Percentiles rank a stretch among this genome's conserved stretches.
Evolutionary conservation across 768 basidiomycete genomes (phyloP).

Genomic region (Vishniacozyma victoriae): DNA sequence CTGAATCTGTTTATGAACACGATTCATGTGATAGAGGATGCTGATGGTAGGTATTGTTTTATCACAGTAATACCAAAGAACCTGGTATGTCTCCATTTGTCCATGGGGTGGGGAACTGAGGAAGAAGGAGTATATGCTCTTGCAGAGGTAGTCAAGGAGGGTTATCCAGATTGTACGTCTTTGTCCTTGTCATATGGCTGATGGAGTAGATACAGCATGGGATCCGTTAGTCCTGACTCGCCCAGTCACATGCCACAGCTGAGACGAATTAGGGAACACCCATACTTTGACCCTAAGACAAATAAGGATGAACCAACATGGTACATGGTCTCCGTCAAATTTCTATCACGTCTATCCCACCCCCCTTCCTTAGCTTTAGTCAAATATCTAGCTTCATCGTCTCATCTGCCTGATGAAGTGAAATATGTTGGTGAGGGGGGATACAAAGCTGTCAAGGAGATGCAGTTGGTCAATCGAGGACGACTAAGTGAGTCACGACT

Average conservation of each 20-base stretch:
- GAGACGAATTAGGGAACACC: slow-evolving; percentile 54
- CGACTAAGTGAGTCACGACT: slow-evolving; percentile 57
- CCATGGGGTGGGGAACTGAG: background rate
- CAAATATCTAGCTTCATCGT: slow-evolving; percentile 56
- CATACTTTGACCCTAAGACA: slow-evolving; percentile 59
- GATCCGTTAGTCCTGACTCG: slow-evolving; percentile 60
- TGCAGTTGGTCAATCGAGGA: slow-evolving; percentile 74
- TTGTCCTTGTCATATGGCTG: background rate
- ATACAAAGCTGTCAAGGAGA: slow-evolving; percentile 55
- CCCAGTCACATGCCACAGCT: background rate
- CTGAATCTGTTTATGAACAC: background rate
- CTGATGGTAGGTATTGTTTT: slow-evolving; percentile 39
- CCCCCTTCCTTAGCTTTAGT: slow-evolving; percentile 75
- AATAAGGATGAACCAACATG: slow-evolving; percentile 70
- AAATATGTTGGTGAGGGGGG: slow-evolving; percentile 63
- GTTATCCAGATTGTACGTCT: slow-evolving; percentile 79
- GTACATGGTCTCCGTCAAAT: slow-evolving; percentile 74
- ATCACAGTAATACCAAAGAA: slow-evolving; percentile 43
- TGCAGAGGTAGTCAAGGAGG: slow-evolving; percentile 66
- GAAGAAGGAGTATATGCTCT: slow-evolving; percentile 32
- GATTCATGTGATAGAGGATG: background rate
- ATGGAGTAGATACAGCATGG: slow-evolving; percentile 73
- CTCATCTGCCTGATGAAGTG: slow-evolving; percentile 54
- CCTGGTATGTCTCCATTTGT: slow-evolving; percentile 21
- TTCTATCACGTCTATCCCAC: slow-evolving; percentile 59